Evolutionary conservation across 768 basidiomycete genomes (phyloP), one percentile per base, ranked within the genome.

Genomic region (Fibroporia radiculosa): DNA sequence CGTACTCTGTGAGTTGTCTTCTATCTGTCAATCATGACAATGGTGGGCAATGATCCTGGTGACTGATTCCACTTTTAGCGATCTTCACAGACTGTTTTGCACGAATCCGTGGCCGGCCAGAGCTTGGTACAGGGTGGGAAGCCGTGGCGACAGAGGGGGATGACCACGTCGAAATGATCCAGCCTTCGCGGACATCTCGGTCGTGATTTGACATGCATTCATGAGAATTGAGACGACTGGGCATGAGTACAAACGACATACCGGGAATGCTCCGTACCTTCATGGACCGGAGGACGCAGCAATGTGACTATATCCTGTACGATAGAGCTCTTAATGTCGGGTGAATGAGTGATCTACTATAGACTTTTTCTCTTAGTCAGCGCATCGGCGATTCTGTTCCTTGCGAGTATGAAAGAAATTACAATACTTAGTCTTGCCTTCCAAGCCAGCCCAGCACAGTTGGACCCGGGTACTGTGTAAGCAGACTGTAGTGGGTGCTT

Each of bases 131-230:
- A 19, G 87, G 86, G 16, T 86, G 86, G 87, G 72, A 83, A 65
- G 80, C 82, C 20, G 80, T 89, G 33, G 79, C 86, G 31, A 87
- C 82, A 22, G 77, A 76, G 40, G 66, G 67, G 20, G 84, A 85
- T 48, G 83, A 84, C 50, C 68, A 63, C 12, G 68, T 87, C 34
- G 88, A 90, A 67, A 84, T 85, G 74, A 54, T 65, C 20, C 71
- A 77, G 57, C 53, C 27, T 3, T 3, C 23, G 24, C 41, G 41
- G 41, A 42, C 41, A 28, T 32, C 28, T 20, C 29, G 27, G 12
- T 32, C 18, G 23, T 32, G 29, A 31, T 38, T n/a, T n/a, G n/a
- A n/a, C n/a, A 38, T 34, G 13, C 36, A 23, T 18, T 19, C 16
- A 38, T 14, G 20, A 6, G 36, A 6, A 4, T 24, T 19, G 14